A percentile compares a stretch with the other conserved stretches of the same genome.
Conservation (phyloP, 202 grass and related monocot species). For the Eragrostis tef region DNA sequence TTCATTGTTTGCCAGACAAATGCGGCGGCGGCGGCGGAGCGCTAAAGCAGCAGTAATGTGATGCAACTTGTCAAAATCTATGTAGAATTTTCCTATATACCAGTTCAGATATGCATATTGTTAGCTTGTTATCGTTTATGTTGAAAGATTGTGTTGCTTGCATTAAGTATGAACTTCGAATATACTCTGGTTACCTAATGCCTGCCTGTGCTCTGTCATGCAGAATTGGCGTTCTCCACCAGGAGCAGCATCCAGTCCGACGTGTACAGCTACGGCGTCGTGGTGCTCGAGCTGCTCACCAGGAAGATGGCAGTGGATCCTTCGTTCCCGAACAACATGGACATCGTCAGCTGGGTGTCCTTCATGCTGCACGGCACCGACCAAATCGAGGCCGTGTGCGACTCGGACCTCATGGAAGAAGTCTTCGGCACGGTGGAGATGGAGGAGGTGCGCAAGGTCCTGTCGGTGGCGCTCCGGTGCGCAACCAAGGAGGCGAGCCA, state of each 20-base stretch:
- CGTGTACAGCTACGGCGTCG: slow-evolving; percentile 79
- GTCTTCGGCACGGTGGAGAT: slow-evolving; percentile 53
- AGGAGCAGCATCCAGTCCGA: slow-evolving; percentile 61
- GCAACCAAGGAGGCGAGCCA: slow-evolving; percentile 38
- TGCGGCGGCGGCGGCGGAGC: too few relatives aligned
- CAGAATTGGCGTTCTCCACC: slow-evolving; percentile 70
- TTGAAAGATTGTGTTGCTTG: neutral
- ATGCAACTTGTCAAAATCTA: neutral
- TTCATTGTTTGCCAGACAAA: neutral
- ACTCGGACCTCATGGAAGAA: slow-evolving; percentile 56
- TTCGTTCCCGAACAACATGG: slow-evolving; percentile 44
- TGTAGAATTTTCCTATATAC: neutral
- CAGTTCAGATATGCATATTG: neutral
- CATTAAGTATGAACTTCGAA: neutral
- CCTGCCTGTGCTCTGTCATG: neutral
- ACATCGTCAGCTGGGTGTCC: slow-evolving; percentile 63
- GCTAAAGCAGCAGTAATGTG: neutral
- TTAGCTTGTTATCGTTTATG: neutral
- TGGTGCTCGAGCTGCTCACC: slow-evolving; percentile 72
- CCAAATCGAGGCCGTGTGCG: slow-evolving; percentile 53
- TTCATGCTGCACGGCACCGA: slow-evolving; percentile 37
- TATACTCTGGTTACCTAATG: neutral
- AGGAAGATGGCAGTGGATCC: slow-evolving; percentile 57
- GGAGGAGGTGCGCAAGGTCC: slow-evolving; percentile 55
- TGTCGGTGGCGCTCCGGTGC: slow-evolving; percentile 62